These are phyloP conservation scores for Cercospora sp. DNA, from an alignment of 2,329 filamentous ascomycete species.

Conservation along the genomic window DNA sequence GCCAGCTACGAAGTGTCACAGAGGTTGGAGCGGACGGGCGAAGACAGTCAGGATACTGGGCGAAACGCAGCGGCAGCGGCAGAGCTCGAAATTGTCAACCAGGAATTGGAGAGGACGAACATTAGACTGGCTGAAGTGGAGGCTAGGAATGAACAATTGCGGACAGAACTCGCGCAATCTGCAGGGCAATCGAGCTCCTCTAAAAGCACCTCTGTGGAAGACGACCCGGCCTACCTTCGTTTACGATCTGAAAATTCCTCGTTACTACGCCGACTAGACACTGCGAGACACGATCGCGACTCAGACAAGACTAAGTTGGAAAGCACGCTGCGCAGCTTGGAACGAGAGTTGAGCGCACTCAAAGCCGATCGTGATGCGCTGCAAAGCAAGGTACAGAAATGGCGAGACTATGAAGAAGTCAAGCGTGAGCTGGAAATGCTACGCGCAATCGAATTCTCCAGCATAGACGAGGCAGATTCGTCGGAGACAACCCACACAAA, in stretches of 20 bases:
- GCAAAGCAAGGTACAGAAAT: conserved; percentile 79
- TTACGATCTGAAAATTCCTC: conserved; percentile 92
- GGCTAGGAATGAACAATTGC: conserved; percentile 88
- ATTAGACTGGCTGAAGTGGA: conserved; percentile 85
- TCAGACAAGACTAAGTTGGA: conserved; percentile 75
- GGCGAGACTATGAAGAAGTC: conserved; percentile 92
- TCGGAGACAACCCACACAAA: conserved; percentile 59
- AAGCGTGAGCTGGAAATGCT: conserved; percentile 95
- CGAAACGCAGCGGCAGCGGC: conserved; percentile 74
- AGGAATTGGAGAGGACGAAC: conserved; percentile 87
- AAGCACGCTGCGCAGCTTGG: conserved; percentile 70
- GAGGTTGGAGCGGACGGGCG: conserved; percentile 72
- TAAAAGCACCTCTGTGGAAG: conserved; percentile 66
- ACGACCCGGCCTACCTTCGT: conserved; percentile 85
- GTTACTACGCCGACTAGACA: conserved; percentile 83
- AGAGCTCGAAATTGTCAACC: conserved; percentile 89
- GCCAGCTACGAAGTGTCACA: conserved; percentile 97
- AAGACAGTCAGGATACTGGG: conserved; percentile 56
- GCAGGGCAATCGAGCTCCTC: conserved; percentile 70
- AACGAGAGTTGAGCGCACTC: conserved; percentile 72
- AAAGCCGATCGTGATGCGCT: conserved; percentile 79
- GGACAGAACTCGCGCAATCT: conserved; percentile 84
- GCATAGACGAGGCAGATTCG: conserved; percentile 68
- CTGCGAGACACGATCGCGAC: conserved; percentile 79
- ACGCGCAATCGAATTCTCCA: conserved; percentile 93